A percentile compares a stretch with the other conserved stretches of the same genome.
These are phyloP conservation scores for Ceratocystis huliohia DNA, from an alignment of 2,329 filamentous ascomycete genomes.

Conservation along the genomic window DNA sequence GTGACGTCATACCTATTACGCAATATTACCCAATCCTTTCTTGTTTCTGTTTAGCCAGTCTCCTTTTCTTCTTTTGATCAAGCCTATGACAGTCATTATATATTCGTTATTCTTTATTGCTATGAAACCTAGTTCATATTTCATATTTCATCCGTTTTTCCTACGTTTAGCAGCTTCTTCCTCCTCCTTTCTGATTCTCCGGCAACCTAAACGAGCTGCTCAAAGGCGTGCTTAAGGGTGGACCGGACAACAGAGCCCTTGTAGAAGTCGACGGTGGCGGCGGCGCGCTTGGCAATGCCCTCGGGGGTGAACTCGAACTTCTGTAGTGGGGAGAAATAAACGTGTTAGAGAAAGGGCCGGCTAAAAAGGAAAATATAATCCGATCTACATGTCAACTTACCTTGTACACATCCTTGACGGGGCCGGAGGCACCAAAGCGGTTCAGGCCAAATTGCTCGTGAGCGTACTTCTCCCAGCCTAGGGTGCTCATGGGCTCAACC, in stretches of 20 bases:
- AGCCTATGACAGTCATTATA: conserved; percentile 6
- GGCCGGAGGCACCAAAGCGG: conserved; percentile 93
- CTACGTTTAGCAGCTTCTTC: not conserved
- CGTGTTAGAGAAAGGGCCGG: conserved; percentile 7
- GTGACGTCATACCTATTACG: not conserved
- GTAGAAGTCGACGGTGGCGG: conserved; percentile 92
- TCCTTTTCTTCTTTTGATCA: not conserved
- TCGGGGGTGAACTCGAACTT: conserved; percentile 99
- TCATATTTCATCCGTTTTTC: not conserved
- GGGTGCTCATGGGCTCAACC: conserved; percentile 91
- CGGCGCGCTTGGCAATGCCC: conserved; percentile 87
- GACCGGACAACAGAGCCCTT: conserved; percentile 84
- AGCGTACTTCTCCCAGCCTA: conserved; percentile 97
- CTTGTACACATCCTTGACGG: conserved; percentile 97
- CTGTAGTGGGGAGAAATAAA: conserved; percentile 33
- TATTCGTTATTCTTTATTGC: conserved; percentile 14
- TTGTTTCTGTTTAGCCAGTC: not conserved
- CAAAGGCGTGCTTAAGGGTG: conserved; percentile 92
- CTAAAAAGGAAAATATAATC: not conserved
- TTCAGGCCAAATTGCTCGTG: conserved; percentile 99
- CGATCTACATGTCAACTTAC: conserved; percentile 35
- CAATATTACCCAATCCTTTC: not conserved
- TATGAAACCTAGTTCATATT: not conserved
- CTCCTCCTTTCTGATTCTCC: not conserved
- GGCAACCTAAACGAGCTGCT: conserved; percentile 74